Evolutionary conservation across 352 stramenopile species (phyloP), one percentile per base, ranked within the genome.

Genomic region (Halophytophthora batemanensis): DNA sequence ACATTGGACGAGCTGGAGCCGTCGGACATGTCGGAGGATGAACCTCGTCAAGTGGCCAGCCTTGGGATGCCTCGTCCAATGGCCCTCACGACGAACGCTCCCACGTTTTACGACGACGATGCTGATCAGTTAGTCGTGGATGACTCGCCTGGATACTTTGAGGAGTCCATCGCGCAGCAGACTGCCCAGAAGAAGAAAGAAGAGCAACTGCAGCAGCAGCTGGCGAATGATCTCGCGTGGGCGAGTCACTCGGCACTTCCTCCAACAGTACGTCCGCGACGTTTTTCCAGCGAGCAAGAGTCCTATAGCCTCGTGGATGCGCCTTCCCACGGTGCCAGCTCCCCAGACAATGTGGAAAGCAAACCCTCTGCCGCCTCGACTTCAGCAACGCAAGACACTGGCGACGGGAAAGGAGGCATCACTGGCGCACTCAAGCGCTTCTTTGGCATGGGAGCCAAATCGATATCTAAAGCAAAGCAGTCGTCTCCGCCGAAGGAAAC

Each of bases 371-470:
- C 22, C 47, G 33, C n/a, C 28, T 0, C 45, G 25, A 29, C 43
- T 40, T 42, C 36, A 38, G 34, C 18, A 35, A 22, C 25, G 6
- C 38, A 50, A 39, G 46, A 34, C 14, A 49, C 31, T 28, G 49
- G 36, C 22, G 59, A 69, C 12, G 25, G 36, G 8, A 65, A 58
- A 15, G 50, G 53, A 6, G 68, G 80, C 1, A 73, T 91, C 19
- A 59, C 71, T 35, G 68, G 70, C 14, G 78, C 69, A 18, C 39
- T 91, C 0, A 89, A 89, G 57, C 65, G 81, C 0, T 82, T 91
- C 7, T 87, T 91, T 37, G 76, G 76, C 4, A 78, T 89, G 39
- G 65, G 48, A 18, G 57, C 56, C 2, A 81, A 73, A 43, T 21
- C 43, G 6, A 5, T 34, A 6, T 45, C 34, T 2, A 77, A 70